These are phyloP conservation scores for Backusella mclennaniae DNA, from an alignment of 192 early-diverging fungal species.

Conservation along the genomic window DNA sequence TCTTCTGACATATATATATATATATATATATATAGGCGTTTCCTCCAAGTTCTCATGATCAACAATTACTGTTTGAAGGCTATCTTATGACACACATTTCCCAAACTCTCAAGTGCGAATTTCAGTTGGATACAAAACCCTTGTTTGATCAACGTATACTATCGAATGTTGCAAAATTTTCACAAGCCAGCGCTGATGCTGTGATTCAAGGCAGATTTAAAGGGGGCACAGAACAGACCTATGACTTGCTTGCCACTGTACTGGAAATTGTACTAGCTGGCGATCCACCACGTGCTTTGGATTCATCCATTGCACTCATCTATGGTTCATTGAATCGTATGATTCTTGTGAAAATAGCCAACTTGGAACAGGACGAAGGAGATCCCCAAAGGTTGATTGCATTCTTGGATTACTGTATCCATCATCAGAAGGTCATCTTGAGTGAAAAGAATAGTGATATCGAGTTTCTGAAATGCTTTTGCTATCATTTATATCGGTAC, in stretches of 20 bases:
- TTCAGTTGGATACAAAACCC: conserved; percentile 41
- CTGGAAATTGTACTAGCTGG: conserved; percentile 38
- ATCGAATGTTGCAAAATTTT: conserved; percentile 42
- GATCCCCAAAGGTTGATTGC: conserved; percentile 28
- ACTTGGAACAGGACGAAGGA: conserved; percentile 40
- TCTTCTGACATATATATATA: neutral
- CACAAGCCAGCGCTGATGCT: conserved; percentile 37
- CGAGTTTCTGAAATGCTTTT: conserved; percentile 63
- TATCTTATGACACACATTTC: conserved; percentile 44
- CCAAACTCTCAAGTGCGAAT: conserved; percentile 35
- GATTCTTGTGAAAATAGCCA: conserved; percentile 49
- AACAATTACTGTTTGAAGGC: conserved; percentile 41
- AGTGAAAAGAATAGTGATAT: conserved; percentile 48
- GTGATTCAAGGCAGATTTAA: conserved; percentile 49
- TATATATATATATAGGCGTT: conserved; percentile 20
- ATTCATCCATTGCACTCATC: conserved; percentile 19
- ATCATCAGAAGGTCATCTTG: conserved; percentile 62
- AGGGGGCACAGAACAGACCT: conserved; percentile 39
- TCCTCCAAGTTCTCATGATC: conserved; percentile 30
- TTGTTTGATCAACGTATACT: conserved; percentile 35
- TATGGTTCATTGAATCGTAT: conserved; percentile 50
- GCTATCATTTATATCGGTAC: conserved; percentile 58
- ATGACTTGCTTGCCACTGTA: conserved; percentile 49
- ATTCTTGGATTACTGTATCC: conserved; percentile 54
- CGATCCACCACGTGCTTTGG: conserved; percentile 5